These are phyloP conservation scores for Phlebiopsis flavidoalba DNA, from an alignment of 768 basidiomycete genomes.

Conservation along the genomic window DNA sequence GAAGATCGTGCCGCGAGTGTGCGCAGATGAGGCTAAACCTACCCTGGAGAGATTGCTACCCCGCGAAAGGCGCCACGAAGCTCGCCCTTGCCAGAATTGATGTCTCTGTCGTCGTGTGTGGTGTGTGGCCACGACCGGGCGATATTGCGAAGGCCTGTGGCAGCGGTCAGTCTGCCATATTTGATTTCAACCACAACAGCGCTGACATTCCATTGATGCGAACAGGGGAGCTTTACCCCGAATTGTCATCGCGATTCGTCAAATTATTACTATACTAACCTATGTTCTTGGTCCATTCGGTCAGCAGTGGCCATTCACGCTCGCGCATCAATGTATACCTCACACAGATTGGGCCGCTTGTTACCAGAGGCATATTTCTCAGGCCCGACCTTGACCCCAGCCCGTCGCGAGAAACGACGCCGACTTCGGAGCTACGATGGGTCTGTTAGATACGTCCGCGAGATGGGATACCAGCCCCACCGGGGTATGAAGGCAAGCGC, in stretches of 20 bases:
- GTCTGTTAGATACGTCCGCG: neutral
- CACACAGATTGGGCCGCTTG: neutral
- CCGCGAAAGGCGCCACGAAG: conserved; percentile 6
- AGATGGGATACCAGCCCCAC: neutral
- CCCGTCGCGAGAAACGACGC: neutral
- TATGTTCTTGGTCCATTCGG: too few species aligned
- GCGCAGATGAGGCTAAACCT: neutral
- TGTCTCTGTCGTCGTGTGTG: neutral
- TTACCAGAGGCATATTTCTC: conserved; percentile 2
- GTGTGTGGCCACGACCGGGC: neutral
- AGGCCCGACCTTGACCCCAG: neutral
- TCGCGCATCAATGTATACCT: neutral
- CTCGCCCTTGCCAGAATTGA: neutral
- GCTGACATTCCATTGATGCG: neutral
- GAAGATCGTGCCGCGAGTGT: neutral
- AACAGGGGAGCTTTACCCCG: too few species aligned
- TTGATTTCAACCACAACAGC: neutral
- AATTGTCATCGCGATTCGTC: too few species aligned
- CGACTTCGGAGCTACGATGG: neutral
- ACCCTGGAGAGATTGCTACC: neutral
- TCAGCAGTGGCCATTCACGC: neutral
- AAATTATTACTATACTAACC: too few species aligned
- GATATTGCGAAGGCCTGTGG: neutral
- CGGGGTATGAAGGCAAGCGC: neutral
- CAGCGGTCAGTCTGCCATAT: neutral